These are phyloP conservation scores for Lotus japonicus DNA, from an alignment of 306 rosid species.

Conservation along the genomic window DNA sequence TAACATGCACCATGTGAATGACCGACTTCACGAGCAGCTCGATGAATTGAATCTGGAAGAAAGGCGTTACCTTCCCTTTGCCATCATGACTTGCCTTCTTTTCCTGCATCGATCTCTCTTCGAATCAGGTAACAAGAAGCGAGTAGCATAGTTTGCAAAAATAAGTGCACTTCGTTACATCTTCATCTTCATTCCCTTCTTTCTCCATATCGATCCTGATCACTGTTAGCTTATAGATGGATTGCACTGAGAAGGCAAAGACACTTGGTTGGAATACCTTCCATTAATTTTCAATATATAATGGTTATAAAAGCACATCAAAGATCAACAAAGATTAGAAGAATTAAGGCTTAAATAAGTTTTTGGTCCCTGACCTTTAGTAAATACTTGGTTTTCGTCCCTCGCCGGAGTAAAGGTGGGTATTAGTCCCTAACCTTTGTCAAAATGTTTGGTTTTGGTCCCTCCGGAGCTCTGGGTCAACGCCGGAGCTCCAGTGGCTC, in stretches of 20 bases:
- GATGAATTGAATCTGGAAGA: constrained; percentile 39
- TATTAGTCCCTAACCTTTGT: no score
- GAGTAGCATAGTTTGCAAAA: neutral
- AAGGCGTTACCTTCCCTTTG: constrained; percentile 78
- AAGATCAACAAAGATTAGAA: constrained; percentile 22
- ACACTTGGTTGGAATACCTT: neutral
- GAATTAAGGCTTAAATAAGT: no score
- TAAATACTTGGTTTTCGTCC: no score
- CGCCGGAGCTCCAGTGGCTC: no score
- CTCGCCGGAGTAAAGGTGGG: no score
- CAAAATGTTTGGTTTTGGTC: no score
- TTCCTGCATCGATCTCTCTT: no score
- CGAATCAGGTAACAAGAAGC: neutral
- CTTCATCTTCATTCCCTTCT: constrained; percentile 39
- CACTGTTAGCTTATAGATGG: neutral
- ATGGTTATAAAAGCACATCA: neutral
- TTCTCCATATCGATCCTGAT: constrained; percentile 27
- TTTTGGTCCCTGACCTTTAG: no score
- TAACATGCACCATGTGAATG: no score
- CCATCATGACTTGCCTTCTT: constrained; percentile 15
- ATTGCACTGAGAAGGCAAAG: neutral
- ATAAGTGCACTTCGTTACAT: neutral
- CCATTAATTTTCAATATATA: neutral
- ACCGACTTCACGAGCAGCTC: neutral
- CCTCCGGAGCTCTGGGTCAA: no score